phyloP scores from a whole-genome alignment of 2,329 filamentous ascomycete genomes.

The Sphaerostilbella broomeana region DNA sequence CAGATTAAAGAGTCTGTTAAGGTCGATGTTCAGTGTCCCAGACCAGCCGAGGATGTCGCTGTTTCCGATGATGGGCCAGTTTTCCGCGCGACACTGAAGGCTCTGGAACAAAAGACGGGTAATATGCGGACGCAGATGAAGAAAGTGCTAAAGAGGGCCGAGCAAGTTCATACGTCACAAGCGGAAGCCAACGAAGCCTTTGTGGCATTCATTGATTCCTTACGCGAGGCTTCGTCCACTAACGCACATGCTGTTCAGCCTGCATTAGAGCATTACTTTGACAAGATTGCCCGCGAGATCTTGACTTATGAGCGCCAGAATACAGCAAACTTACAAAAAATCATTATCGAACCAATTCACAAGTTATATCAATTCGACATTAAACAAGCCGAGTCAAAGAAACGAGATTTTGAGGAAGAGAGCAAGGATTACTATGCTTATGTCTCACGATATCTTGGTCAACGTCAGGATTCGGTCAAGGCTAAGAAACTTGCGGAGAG shows the following conservation, averaged over 20 bases:
- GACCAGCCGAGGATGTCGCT: constrained; percentile 78
- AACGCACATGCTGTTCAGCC: constrained; percentile 97
- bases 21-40: constrained; percentile 80
- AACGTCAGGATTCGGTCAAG: constrained; percentile 90
- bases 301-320: constrained; percentile 81
- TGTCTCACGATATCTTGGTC: constrained; percentile 90
- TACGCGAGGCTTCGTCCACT: constrained; percentile 80
- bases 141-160: constrained; percentile 89
- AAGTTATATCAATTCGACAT: constrained; percentile 94
- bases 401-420: constrained; percentile 96
- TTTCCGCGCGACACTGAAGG: constrained; percentile 94
- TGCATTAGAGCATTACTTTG: constrained; percentile 94
- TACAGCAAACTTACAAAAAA: constrained; percentile 74
- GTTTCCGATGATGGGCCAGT: constrained; percentile 87
- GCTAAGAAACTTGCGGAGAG: constrained; percentile 95
- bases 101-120: constrained; percentile 90
- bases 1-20: constrained; percentile 54
- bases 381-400: constrained; percentile 94
- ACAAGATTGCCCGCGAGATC: constrained; percentile 91
- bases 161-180: constrained; percentile 76
- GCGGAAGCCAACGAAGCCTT: constrained; percentile 80
- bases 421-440: constrained; percentile 98
- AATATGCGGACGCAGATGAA: constrained; percentile 94
- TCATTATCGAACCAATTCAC: constrained; percentile 89
- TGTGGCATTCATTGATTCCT: constrained; percentile 71